Evolutionary conservation across 2,329 filamentous ascomycete genomes (phyloP), one percentile per base, ranked within the genome.

Genomic region (Trichoderma endophyticum): DNA sequence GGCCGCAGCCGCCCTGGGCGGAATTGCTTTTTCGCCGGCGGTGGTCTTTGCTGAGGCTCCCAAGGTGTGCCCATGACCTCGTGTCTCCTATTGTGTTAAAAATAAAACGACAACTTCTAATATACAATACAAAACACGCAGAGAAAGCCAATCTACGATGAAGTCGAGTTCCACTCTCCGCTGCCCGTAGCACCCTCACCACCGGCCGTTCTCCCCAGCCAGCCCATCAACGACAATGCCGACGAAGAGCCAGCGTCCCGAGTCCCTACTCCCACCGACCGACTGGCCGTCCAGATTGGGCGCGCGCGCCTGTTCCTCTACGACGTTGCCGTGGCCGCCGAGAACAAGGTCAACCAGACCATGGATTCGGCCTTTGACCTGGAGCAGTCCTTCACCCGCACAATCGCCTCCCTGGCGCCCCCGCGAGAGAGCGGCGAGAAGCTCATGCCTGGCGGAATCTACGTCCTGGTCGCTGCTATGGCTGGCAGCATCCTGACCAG

Each of bases 401-500:
- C 96, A 73, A 83, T 99, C 76, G 93, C 95, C 72, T 94, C 92
- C 26, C 88, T 99, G 51, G 96, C 95, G 24, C 96, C 96, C 34
- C 86, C 94, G 48, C 91, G 91, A 78, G 92, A 95, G 83, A 93
- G 90, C 73, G 93, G 93, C 80, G 96, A 99, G 86, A 90, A 91
- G 80, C 88, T 99, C 71, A 91, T 98, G 83, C 96, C 96, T 39
- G 95, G 95, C 30, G 87, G 90, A 73, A 90, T 98, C 76, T 98
- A 98, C 84, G 94, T 98, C 61, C 88, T 98, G 34, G 95, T 99
- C 62, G 92, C 95, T 56, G 91, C 93, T 77, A 98, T 99, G 95
- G 93, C 96, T 43, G 96, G 95, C 77, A 94, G 90, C 82, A 98
- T 99, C 80, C 86, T 98, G 70, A 90, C 93, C 70, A 90, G 95